Conservation (phyloP, 2,329 filamentous ascomycete genomes). For the Claviceps fusiformis region DNA sequence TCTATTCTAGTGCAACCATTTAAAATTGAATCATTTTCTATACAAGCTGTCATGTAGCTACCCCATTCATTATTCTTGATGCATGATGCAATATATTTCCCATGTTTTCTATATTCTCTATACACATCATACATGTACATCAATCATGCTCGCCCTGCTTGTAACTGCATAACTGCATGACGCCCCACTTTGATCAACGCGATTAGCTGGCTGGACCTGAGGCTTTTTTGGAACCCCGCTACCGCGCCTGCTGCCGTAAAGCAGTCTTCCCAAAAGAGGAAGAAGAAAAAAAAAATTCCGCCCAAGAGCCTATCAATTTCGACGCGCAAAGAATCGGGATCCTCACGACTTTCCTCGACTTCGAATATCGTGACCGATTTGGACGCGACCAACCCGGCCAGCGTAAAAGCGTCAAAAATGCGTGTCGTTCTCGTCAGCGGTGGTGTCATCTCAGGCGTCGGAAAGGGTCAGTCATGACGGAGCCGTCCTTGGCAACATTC, state of each 20-base stretch:
- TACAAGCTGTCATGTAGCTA: too few species aligned
- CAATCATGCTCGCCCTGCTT: too few species aligned
- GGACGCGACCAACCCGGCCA: neutral
- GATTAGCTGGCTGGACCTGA: too few species aligned
- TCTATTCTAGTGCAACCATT: too few species aligned
- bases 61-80: too few species aligned
- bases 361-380: neutral
- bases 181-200: neutral
- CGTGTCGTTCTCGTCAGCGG: slow-evolving; percentile 17
- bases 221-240: neutral
- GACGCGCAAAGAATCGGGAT: neutral
- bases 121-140: too few species aligned
- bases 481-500: neutral
- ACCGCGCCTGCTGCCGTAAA: neutral
- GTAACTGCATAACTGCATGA: too few species aligned
- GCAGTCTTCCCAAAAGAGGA: neutral
- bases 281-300: neutral
- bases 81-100: too few species aligned
- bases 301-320: neutral
- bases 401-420: slow-evolving; percentile 11
- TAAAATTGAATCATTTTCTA: too few species aligned
- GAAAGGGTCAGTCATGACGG: slow-evolving; percentile 34
- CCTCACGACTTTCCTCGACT: neutral
- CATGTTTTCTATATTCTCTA: too few species aligned
- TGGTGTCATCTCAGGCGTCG: slow-evolving; percentile 44